Evolutionary conservation across 192 early-diverging fungal genomes (phyloP).

Genomic region (Linnemannia hyalina): DNA sequence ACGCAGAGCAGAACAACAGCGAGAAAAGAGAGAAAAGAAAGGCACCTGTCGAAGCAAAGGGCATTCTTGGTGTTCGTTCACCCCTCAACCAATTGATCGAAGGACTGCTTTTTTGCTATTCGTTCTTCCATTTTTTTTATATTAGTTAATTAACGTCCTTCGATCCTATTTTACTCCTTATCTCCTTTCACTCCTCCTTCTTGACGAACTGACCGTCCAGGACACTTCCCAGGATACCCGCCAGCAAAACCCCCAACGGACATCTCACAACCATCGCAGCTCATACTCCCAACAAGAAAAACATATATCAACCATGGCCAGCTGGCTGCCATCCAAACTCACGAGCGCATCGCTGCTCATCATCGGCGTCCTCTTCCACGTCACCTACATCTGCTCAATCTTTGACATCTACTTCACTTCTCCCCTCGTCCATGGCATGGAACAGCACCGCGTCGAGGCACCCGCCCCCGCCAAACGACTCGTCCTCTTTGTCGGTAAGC

Average conservation of each 20-base stretch:
- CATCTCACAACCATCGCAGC: not conserved
- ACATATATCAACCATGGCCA: constrained; percentile 26
- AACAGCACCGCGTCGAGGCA: constrained; percentile 77
- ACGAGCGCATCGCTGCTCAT: constrained; percentile 71
- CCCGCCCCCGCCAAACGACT: constrained; percentile 87
- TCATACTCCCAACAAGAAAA: not conserved
- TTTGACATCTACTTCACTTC: constrained; percentile 99
- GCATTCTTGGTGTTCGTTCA: not conserved
- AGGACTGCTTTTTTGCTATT: not conserved
- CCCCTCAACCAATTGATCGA: not conserved
- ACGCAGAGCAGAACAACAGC: not conserved
- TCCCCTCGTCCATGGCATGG: constrained; percentile 98
- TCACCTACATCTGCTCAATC: constrained; percentile 90
- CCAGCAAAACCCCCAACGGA: not conserved
- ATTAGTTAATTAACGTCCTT: not conserved
- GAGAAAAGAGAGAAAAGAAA: not conserved
- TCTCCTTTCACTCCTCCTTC: not conserved
- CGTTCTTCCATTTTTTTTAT: not conserved
- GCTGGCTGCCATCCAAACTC: constrained; percentile 40
- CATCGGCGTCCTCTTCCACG: constrained; percentile 91
- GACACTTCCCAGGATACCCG: not conserved
- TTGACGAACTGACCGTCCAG: not conserved
- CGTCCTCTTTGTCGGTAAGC: constrained; percentile 85
- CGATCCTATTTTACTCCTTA: not conserved
- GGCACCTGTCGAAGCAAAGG: no score